Conservation (phyloP, 2,329 filamentous ascomycete genomes). For the Didymella glomerata region DNA sequence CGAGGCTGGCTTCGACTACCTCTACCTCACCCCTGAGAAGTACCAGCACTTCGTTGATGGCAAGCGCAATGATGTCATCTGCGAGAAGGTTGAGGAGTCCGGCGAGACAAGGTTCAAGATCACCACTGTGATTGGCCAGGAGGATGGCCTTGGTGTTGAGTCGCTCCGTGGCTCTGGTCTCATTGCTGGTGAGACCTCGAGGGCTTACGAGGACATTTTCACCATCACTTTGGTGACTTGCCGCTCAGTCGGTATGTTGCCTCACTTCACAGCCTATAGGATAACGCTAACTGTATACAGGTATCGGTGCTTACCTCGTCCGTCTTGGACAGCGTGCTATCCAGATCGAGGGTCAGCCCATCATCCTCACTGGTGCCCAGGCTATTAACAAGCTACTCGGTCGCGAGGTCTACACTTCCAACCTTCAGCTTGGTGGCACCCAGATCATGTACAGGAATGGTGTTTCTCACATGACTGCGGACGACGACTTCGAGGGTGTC, state of each 20-base stretch:
- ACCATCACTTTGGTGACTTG: constrained; percentile 97
- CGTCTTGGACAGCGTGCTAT: constrained; percentile 98
- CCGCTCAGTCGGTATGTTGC: constrained; percentile 81
- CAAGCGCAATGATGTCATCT: constrained; percentile 79
- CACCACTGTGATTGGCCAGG: constrained; percentile 87
- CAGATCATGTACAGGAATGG: constrained; percentile 99
- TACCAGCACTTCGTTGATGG: constrained; percentile 87
- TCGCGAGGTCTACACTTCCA: constrained; percentile 98
- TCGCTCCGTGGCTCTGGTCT: constrained; percentile 96
- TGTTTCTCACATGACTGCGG: constrained; percentile 98
- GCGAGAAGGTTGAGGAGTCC: constrained; percentile 83
- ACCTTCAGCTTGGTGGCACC: constrained; percentile 98
- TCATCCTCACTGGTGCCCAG: constrained; percentile 96
- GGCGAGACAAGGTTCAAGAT: constrained; percentile 95
- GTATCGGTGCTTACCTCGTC: constrained; percentile 98
- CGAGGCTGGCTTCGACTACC: constrained; percentile 92
- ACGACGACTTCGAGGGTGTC: constrained; percentile 96
- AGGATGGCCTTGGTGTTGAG: constrained; percentile 97
- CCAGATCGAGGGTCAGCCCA: constrained; percentile 98
- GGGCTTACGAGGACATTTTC: constrained; percentile 98
- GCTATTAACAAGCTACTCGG: constrained; percentile 98
- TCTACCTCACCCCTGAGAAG: constrained; percentile 87
- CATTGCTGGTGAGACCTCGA: constrained; percentile 95
- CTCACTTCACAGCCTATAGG: neutral
- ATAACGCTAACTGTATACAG: constrained; percentile 56